Base-by-base conservation (phyloP, 306 rosid species). In the Casuarina equisetifolia region DNA sequence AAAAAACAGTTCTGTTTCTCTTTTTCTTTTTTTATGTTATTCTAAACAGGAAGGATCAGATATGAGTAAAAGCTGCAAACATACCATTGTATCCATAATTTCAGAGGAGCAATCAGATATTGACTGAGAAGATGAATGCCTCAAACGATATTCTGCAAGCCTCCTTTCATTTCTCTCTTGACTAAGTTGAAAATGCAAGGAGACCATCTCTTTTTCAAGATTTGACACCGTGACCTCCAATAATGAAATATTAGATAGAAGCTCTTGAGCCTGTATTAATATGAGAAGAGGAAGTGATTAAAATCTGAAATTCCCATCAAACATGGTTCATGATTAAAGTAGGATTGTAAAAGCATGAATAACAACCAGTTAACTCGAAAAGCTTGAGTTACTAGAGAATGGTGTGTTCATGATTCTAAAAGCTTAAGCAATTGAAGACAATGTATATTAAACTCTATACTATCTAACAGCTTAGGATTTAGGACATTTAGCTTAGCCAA, bases 151-250 rank as follows among this genome's bases (percentile, higher is more conserved):
- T 74, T 87, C 91, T 53, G 89, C 89, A 43, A 91, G 96, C 80
- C 89, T 91, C 45, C 91, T 82, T 81, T 91, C 96, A 80, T 91
- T 91, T 84, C 91, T 89, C 83, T 91, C 96, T 84, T 91, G 96
- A 73, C 96, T 91, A 35, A 91, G 88, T 82, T 89, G 91, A 77
- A 87, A 91, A 80, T 89, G 93, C 84, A 89, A 89, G 84, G 93
- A 85, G 62, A 91, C 88, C 83, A 70, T 84, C 81, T 91, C 90
- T 50, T 82, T 85, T 83, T 91, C 91, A 10, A 87, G 93, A 68
- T 83, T 76, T 39, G 89, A 84, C 51, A 91, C 84, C 3, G 90
- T 69, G 76, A 62, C 82, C 84, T 91, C 96, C 76, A 87, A 79
- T 11, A 74, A 70, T 32, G 83, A 83, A 76, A 91, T 87, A 80